A percentile compares a stretch with the other conserved stretches of the same genome.
Evolutionary conservation across 495 filamentous ascomycete genomes (phyloP).

Genomic region (Podospora pseudoanserina): DNA sequence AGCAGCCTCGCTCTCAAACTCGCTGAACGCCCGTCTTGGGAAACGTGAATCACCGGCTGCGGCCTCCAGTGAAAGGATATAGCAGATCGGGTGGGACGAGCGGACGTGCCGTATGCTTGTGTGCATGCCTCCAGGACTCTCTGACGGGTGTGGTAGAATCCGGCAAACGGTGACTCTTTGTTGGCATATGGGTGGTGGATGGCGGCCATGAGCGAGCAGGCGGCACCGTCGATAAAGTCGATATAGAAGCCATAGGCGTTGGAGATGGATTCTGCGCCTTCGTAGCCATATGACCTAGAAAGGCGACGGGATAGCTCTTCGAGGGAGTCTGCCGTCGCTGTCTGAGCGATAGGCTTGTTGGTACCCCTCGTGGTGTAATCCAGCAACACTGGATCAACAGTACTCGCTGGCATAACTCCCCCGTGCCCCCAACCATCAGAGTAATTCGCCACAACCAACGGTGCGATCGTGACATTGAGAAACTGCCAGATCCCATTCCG

Average conservation of each 20-base stretch:
- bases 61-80: slow-evolving; percentile 21
- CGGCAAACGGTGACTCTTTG: slow-evolving; percentile 22
- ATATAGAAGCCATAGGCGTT: slow-evolving; percentile 26
- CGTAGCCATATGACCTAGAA: slow-evolving; percentile 17
- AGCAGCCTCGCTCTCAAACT: slow-evolving; percentile 19
- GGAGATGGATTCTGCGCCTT: slow-evolving; percentile 22
- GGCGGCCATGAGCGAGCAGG: slow-evolving; percentile 18
- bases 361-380: not conserved
- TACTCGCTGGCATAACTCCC: slow-evolving; percentile 9
- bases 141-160: slow-evolving; percentile 23
- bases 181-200: slow-evolving; percentile 19
- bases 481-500: slow-evolving; percentile 23
- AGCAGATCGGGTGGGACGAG: not conserved
- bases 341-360: not conserved
- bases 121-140: slow-evolving; percentile 18
- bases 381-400: slow-evolving; percentile 1
- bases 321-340: not conserved
- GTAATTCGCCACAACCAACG: slow-evolving; percentile 18
- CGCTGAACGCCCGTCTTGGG: slow-evolving; percentile 19
- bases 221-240: slow-evolving; percentile 17
- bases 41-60: slow-evolving; percentile 23
- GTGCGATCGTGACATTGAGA: slow-evolving; percentile 6
- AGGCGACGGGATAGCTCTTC: slow-evolving; percentile 21
- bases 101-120: slow-evolving; percentile 13
- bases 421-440: slow-evolving; percentile 18